phyloP scores from a whole-genome alignment of 805 yeast species.

The Maudiozyma saulgeensis region DNA sequence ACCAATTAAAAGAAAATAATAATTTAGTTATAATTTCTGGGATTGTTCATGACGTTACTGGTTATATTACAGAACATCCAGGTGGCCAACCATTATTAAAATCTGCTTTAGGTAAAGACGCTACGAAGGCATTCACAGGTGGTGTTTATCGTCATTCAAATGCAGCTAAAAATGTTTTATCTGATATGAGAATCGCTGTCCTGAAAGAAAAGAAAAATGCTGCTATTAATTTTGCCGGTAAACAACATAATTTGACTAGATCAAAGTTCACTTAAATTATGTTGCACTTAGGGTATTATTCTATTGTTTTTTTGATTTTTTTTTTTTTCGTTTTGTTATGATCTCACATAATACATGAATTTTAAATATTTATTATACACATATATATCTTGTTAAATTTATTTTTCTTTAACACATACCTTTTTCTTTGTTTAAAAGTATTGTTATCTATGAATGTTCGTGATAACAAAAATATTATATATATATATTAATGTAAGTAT shows the following conservation, averaged over 20 bases:
- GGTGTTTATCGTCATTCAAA: slow-evolving; percentile 80
- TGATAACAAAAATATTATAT: background rate
- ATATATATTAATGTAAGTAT: background rate
- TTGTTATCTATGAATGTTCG: background rate
- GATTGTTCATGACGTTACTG: slow-evolving; percentile 66
- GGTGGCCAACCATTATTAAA: slow-evolving; percentile 70
- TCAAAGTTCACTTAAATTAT: slow-evolving; percentile 4
- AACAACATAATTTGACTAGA: slow-evolving; percentile 27
- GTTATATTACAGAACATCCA: slow-evolving; percentile 67
- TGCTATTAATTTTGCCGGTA: slow-evolving; percentile 34
- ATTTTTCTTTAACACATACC: too few relatives aligned
- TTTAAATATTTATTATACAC: background rate
- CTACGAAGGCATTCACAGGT: slow-evolving; percentile 76
- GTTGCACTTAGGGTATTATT: too few relatives aligned
- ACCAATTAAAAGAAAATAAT: slow-evolving; percentile 38
- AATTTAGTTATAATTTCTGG: slow-evolving; percentile 69
- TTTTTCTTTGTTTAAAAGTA: too few relatives aligned
- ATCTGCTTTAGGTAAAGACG: slow-evolving; percentile 72
- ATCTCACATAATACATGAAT: background rate
- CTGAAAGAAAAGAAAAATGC: slow-evolving; percentile 57
- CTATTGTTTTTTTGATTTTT: background rate
- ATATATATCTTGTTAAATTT: too few relatives aligned
- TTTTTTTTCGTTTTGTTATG: background rate
- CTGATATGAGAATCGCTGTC: slow-evolving; percentile 76
- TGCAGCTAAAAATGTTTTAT: slow-evolving; percentile 76